Evolutionary conservation across 2,329 filamentous ascomycete species (phyloP).

Genomic region (Neodidymelliopsis sp.): DNA sequence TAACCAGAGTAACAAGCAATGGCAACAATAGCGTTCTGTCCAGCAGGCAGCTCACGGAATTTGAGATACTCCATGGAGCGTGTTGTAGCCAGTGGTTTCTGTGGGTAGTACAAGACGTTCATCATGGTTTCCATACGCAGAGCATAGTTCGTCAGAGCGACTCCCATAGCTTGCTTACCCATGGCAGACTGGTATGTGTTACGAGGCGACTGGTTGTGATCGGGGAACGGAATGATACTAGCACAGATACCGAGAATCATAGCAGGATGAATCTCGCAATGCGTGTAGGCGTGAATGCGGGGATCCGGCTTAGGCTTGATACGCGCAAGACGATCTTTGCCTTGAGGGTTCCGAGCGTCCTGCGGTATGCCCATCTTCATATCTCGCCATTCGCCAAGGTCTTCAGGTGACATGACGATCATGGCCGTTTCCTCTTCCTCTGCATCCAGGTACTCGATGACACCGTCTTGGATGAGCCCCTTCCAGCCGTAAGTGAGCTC

Average conservation of each 20-base stretch:
- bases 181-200: slow-evolving; percentile 99
- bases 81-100: slow-evolving; percentile 95
- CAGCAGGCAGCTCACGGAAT: slow-evolving; percentile 95
- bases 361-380: slow-evolving; percentile 54
- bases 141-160: slow-evolving; percentile 96
- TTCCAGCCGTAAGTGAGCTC: slow-evolving; percentile 82
- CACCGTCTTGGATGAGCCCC: slow-evolving; percentile 81
- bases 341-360: slow-evolving; percentile 59
- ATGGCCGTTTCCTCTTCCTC: slow-evolving; percentile 99
- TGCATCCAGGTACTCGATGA: slow-evolving; percentile 94
- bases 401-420: slow-evolving; percentile 99
- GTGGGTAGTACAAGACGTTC: slow-evolving; percentile 98
- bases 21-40: slow-evolving; percentile 97
- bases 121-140: slow-evolving; percentile 99
- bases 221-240: slow-evolving; percentile 99
- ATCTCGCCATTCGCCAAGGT: slow-evolving; percentile 70
- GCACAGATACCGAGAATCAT: slow-evolving; percentile 99
- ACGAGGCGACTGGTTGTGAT: slow-evolving; percentile 98
- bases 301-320: slow-evolving; percentile 89
- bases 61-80: slow-evolving; percentile 98
- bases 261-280: slow-evolving; percentile 98
- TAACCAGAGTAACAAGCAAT: slow-evolving; percentile 98
- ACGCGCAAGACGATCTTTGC: slow-evolving; percentile 80
- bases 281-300: slow-evolving; percentile 90
- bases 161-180: slow-evolving; percentile 99